Conservation (phyloP, 148 eudicot species). For the Vaccinium corymbosum region DNA sequence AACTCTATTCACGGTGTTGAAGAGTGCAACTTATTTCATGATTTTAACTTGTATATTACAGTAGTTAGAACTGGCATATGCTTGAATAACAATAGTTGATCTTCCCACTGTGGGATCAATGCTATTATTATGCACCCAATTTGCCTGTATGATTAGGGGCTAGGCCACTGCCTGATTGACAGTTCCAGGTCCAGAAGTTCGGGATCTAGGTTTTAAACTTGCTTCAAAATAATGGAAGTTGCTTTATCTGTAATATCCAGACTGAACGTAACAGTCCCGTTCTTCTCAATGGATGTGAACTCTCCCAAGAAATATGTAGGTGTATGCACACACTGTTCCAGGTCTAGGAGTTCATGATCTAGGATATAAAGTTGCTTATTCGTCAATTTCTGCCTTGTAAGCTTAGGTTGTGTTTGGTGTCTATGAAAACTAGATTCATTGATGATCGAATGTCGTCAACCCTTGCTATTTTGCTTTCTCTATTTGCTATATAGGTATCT, state of each 20-base stretch:
- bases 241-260: too few species aligned
- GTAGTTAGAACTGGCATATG: not conserved
- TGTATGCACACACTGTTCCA: too few species aligned
- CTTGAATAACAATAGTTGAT: not conserved
- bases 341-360: too few species aligned
- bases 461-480: not conserved
- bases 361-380: too few species aligned
- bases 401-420: not conserved
- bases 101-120: not conserved
- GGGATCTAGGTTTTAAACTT: not conserved
- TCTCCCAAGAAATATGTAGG: too few species aligned
- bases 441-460: not conserved
- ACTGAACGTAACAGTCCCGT: too few species aligned
- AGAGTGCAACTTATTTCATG: not conserved
- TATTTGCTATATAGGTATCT: not conserved
- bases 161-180: not conserved
- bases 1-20: not conserved
- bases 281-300: too few species aligned
- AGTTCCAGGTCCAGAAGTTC: not conserved
- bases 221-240: not conserved
- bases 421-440: not conserved
- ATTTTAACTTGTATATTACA: not conserved
- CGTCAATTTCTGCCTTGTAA: not conserved
- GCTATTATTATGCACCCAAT: not conserved
- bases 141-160: not conserved